Base-by-base conservation (phyloP, 2,329 filamentous ascomycete species). In the Mollisiaceae sp. region DNA sequence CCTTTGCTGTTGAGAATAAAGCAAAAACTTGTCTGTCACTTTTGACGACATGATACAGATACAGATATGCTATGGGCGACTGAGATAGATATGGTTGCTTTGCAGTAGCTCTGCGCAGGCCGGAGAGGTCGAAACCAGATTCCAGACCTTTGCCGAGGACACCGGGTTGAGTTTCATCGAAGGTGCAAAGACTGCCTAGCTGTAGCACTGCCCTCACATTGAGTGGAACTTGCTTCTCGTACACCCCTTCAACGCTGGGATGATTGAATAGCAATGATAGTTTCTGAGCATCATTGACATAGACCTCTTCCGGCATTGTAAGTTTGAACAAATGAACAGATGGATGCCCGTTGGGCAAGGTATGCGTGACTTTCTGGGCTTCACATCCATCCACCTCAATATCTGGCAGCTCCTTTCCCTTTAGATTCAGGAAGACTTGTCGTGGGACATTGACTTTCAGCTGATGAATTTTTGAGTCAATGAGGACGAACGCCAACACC, bases 281-380 rank as follows among this genome's bases (percentile, higher is more conserved):
- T 75, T 93, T 96, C 67, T 93, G 90, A 0, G 90, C 84, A 77
- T 98, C 92, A 54, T 89, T 87, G 67, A 97, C 88, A 78, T 96
- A 99, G 0, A 91, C 85, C 63, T 95, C 90, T 77, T 99, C 95
- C 0, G 92, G 85, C 78, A 99, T 92, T 0, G 91, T 94, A 43
- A 99, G 84, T 80, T 94, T 96, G 85, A 98, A 98, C 4, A 99
- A 83, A 80, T 99, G 93, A 4, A 92, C 91, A 0, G 94, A 98
- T 2, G 92, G 89, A 77, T 98, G 95, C 0, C 95, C 95, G 73
- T 99, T 99, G 0, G 95, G 95, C 8, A 99, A 82, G 2, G 92
- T 97, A 77, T 97, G 91, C 74, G 90, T 95, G 72, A 97, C 93
- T 75, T 97, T 97, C 76, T 99, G 93, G 0, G 95, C 94, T 45